Evolutionary conservation across 805 yeast genomes (phyloP), one percentile per base, ranked within the genome.

Genomic region (Suhomyces tanzawaensis): DNA sequence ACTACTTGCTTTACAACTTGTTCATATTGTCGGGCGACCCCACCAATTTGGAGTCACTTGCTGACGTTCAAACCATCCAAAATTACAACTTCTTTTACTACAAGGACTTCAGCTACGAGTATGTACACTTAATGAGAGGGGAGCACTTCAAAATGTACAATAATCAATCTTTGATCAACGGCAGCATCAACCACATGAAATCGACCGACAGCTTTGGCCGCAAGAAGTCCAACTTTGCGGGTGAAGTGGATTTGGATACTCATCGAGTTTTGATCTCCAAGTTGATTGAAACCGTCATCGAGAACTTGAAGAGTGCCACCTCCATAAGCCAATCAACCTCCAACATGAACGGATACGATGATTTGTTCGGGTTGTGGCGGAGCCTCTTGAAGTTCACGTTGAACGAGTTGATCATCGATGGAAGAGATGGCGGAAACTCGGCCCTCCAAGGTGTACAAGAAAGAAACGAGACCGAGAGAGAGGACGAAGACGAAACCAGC

Each of bases 1-100:
- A 57, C 35, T 50, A 50, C 36, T 45, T 56, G 29, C 44, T 60
- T 14, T 41, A 50, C 25, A 49, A 53, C 29, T 28, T 51, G 17
- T 34, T 34, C 28, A 39, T 42, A 13, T 32, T 46, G 15, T 34
- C 40, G 2, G 47, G 37, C 13, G 41, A 38, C 22, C 42, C 38
- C 2, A 28, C 38, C 8, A 37, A 40, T 11, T 40, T 40, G 31
- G 33, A 26, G 13, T 14, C 29, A 8, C 19, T 18, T 8, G 18
- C 25, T 3, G 48, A 42, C 21, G 19, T 33, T 7, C 34, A 37
- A 21, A 32, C 41, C 15, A 29, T 37, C 12, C 36, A 37, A 36
- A 41, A 44, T 18, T 46, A 40, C 29, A 35, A 39, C 12, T 55
- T 51, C 41, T 42, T 49, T 29, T 55, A 56, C 39, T 49, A 52